Evolutionary conservation across 192 early-diverging fungal genomes (phyloP).

Genomic region (Coemansia sp.): DNA sequence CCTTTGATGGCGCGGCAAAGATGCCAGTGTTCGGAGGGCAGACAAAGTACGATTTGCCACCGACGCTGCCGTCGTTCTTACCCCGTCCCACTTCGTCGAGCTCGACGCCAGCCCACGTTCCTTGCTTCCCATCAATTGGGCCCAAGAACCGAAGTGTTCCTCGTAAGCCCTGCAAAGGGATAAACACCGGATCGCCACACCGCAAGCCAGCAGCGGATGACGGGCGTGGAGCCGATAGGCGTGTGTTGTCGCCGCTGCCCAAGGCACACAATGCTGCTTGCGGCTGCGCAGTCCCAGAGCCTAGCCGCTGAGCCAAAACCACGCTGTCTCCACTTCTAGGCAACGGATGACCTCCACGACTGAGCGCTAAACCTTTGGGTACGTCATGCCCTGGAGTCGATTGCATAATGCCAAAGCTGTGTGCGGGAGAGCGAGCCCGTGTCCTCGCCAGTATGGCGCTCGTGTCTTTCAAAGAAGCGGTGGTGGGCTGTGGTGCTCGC

Average conservation of each 20-base stretch:
- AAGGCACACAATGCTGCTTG: not conserved
- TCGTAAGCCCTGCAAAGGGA: constrained; percentile 57
- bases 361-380: not conserved
- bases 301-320: not conserved
- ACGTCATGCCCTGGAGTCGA: not conserved
- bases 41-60: constrained; percentile 66
- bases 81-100: constrained; percentile 69
- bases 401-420: not conserved
- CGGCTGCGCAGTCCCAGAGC: not conserved
- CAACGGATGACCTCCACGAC: not conserved
- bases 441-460: not conserved
- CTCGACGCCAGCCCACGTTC: constrained; percentile 78
- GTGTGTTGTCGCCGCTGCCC: not conserved
- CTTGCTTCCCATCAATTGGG: constrained; percentile 69
- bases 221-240: not conserved
- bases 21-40: constrained; percentile 70
- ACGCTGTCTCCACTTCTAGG: not conserved
- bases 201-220: constrained; percentile 19
- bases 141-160: constrained; percentile 76
- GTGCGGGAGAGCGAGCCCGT: constrained; percentile 10
- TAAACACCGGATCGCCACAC: constrained; percentile 61
- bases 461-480: not conserved
- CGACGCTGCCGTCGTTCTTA: constrained; percentile 76
- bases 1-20: constrained; percentile 68
- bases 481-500: not conserved